Evolutionary conservation across 1,284 basidiomycete genomes (phyloP).

Genomic region (Ceratobasidium sp.): DNA sequence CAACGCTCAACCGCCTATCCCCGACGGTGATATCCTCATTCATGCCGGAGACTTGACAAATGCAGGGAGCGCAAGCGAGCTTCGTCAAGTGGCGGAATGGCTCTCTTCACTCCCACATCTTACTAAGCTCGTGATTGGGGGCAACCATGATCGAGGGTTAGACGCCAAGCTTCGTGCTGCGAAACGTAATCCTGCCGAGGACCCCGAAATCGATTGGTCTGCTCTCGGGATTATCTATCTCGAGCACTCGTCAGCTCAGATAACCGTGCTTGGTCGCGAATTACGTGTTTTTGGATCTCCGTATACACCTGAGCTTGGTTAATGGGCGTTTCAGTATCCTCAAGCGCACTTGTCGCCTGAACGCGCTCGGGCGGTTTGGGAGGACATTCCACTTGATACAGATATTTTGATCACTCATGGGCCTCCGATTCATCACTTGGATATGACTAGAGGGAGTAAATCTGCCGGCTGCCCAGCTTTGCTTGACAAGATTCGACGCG

Average conservation of each 20-base stretch:
- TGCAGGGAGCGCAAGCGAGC: constrained; percentile 57
- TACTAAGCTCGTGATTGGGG: constrained; percentile 62
- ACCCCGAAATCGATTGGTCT: constrained; percentile 10
- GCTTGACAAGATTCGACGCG: constrained; percentile 56
- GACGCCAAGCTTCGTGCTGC: constrained; percentile 31
- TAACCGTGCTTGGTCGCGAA: constrained; percentile 55
- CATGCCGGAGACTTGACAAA: constrained; percentile 62
- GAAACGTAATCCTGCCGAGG: not conserved
- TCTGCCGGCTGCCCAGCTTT: constrained; percentile 58
- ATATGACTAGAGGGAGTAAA: constrained; percentile 49
- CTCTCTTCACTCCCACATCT: constrained; percentile 57
- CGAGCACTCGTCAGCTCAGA: constrained; percentile 53
- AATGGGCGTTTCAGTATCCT: constrained; percentile 60
- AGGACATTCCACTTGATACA: constrained; percentile 54
- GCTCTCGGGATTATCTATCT: constrained; percentile 56
- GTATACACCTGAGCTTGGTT: constrained; percentile 58
- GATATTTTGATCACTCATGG: constrained; percentile 65
- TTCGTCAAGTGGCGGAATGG: constrained; percentile 56
- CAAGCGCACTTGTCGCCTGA: constrained; percentile 44
- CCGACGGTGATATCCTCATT: constrained; percentile 64
- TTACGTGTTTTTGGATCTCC: constrained; percentile 60
- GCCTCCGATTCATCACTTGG: constrained; percentile 60
- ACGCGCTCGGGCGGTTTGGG: constrained; percentile 51
- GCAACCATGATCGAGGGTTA: constrained; percentile 61
- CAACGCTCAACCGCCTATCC: constrained; percentile 55